Base-by-base conservation (phyloP, 768 basidiomycete species). In the Tubosaeta sp. region DNA sequence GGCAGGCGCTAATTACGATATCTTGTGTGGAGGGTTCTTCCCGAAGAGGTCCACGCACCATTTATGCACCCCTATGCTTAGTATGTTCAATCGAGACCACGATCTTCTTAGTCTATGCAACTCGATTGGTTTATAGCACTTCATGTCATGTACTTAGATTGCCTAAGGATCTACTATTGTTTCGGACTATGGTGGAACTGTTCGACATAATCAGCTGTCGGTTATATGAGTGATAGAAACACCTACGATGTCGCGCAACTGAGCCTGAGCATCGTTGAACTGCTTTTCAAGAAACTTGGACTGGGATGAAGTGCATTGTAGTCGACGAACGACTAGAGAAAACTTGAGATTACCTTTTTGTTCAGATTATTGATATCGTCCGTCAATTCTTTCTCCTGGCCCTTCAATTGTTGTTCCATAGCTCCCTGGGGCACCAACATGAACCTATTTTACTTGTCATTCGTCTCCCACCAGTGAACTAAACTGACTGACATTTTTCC, bases 261-360 rank as follows among this genome's bases (percentile, higher is more conserved):
- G 93, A 19, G 74, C 73, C 70, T 94, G 90, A 2, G 94, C 91
- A 58, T 94, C 92, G 49, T 86, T 88, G 64, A 87, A 90, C 63
- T 95, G 92, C 61, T 95, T 95, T 69, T 96, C 94, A 3, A 96
- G 77, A 67, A 87, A 95, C 70, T 94, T 94, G 22, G 83, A 77
- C 91, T 94, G 52, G 24, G 35, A 38, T n/a, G 18, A 35, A 34
- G 27, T 30, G 13, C 19, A 42, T 0, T 21, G 55, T 27, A 51
- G 45, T 30, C 21, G 31, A 43, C 35, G 18, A 19, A 32, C 21
- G 18, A 4, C 21, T 12, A 21, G 22, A 36, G 12, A 39, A 40
- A 13, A 4, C 16, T 13, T 19, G 11, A 38, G n/a, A 2, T 44
- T 49, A 91, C 91, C 80, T 97, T 97, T 72, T 96, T 97, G 39